phyloP scores from a whole-genome alignment of 768 basidiomycete species.

The Agaricus blazei region DNA sequence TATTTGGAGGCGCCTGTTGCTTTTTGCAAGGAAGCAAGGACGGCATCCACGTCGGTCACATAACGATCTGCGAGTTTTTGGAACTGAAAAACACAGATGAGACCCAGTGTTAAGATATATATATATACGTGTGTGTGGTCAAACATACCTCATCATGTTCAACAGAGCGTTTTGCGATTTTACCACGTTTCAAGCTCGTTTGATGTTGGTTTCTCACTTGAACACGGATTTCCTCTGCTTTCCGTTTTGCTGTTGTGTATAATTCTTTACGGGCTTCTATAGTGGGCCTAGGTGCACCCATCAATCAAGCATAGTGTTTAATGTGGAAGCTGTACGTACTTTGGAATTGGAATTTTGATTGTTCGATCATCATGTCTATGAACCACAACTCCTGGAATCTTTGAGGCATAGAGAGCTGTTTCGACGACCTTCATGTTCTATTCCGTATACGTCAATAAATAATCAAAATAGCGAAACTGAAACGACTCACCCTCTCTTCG shows the following conservation, averaged over 20 bases:
- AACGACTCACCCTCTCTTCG: slow-evolving; percentile 61
- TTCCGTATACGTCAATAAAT: slow-evolving; percentile 23
- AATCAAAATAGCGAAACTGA: not conserved
- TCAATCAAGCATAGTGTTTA: not conserved
- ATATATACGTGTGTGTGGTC: too few species aligned
- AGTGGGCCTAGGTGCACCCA: slow-evolving; percentile 51
- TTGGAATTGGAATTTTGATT: slow-evolving; percentile 76
- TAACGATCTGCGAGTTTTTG: slow-evolving; percentile 65
- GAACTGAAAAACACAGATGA: slow-evolving; percentile 45
- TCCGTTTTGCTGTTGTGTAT: slow-evolving; percentile 48
- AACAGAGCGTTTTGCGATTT: slow-evolving; percentile 61
- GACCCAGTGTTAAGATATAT: too few species aligned
- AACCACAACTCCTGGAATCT: slow-evolving; percentile 66
- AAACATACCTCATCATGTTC: slow-evolving; percentile 60
- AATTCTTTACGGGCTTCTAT: slow-evolving; percentile 63
- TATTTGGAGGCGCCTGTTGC: slow-evolving; percentile 29
- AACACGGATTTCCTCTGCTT: slow-evolving; percentile 71
- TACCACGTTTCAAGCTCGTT: slow-evolving; percentile 61
- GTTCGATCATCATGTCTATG: slow-evolving; percentile 69
- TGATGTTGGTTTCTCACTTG: slow-evolving; percentile 73
- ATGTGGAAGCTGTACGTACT: slow-evolving; percentile 34
- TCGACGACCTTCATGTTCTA: slow-evolving; percentile 78
- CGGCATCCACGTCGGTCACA: slow-evolving; percentile 61
- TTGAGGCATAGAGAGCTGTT: slow-evolving; percentile 69
- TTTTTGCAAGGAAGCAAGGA: slow-evolving; percentile 60